Evolutionary conservation across 2,329 filamentous ascomycete genomes (phyloP).

Genomic region (Proliferodiscus dingleyae): DNA sequence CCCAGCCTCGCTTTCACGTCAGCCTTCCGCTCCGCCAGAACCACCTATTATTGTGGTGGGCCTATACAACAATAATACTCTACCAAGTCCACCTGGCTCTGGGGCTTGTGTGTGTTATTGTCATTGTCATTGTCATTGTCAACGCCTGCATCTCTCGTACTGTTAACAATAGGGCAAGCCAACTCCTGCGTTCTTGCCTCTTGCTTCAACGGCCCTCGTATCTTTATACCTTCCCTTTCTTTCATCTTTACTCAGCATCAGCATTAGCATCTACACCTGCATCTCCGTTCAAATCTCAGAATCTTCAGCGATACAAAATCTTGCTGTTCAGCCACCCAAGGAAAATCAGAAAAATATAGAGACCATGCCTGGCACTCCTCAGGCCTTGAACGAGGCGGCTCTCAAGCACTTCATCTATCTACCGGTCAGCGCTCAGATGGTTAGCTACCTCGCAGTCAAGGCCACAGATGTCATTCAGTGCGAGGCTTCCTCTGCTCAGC

Average conservation of each 20-base stretch:
- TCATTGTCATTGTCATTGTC: constrained; percentile 11
- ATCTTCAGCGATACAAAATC: neutral
- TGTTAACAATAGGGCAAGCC: constrained; percentile 20
- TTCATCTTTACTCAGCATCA: constrained; percentile 3
- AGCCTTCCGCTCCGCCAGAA: constrained; percentile 11
- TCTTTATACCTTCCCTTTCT: constrained; percentile 7
- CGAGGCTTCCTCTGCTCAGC: constrained; percentile 56
- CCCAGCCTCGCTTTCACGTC: constrained; percentile 14
- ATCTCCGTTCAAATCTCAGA: neutral
- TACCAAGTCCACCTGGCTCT: no score
- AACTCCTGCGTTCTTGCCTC: constrained; percentile 1
- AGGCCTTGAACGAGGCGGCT: constrained; percentile 57
- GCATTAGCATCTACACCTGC: constrained; percentile 3
- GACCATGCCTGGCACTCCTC: constrained; percentile 16
- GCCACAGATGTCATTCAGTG: constrained; percentile 76
- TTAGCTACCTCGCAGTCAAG: constrained; percentile 68
- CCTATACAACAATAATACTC: constrained; percentile 10
- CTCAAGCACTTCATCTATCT: constrained; percentile 77
- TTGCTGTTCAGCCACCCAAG: no score
- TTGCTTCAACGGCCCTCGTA: neutral
- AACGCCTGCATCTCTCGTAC: constrained; percentile 3
- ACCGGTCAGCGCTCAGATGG: constrained; percentile 72
- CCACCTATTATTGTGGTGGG: no score
- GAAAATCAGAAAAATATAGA: neutral
- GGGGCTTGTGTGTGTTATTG: constrained; percentile 10